Percentiles rank a stretch among this genome's conserved stretches.
Conservation (phyloP, 169 alveolate species). For the Toxoplasma gondii region DNA sequence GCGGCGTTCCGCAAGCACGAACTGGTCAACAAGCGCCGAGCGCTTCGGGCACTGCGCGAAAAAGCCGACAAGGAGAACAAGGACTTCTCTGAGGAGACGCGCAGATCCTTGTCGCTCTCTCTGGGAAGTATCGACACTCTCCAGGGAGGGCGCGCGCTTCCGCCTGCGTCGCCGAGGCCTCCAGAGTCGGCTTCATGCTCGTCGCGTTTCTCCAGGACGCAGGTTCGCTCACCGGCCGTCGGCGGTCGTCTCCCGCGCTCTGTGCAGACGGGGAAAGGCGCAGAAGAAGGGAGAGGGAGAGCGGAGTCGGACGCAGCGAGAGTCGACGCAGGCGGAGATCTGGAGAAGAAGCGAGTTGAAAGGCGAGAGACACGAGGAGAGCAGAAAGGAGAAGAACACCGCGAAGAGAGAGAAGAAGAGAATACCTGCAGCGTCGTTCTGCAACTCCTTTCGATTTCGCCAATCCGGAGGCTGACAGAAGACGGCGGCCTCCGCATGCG, state of each 20-base stretch:
- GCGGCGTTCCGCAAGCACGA: not conserved
- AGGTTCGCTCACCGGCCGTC: no score
- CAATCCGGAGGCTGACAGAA: not conserved
- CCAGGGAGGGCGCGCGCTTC: not conserved
- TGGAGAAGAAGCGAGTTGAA: no score
- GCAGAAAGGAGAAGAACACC: not conserved
- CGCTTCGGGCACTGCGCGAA: not conserved
- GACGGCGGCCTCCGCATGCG: conserved; percentile 1
- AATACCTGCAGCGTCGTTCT: not conserved
- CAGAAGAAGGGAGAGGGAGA: not conserved
- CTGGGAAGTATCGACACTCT: not conserved
- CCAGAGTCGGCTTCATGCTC: not conserved
- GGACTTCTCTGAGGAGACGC: not conserved
- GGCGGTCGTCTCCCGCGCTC: no score
- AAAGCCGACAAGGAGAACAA: not conserved
- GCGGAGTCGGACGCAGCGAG: not conserved
- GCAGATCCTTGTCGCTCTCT: not conserved
- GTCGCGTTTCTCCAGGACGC: not conserved
- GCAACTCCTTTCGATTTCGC: not conserved
- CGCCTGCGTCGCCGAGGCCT: not conserved
- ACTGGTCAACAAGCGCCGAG: not conserved
- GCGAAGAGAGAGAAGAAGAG: not conserved
- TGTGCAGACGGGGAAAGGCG: not conserved
- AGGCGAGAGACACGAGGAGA: no score
- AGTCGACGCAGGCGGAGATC: not conserved